phyloP scores from a whole-genome alignment of 805 yeast species.

The Metschnikowia henanensis region DNA sequence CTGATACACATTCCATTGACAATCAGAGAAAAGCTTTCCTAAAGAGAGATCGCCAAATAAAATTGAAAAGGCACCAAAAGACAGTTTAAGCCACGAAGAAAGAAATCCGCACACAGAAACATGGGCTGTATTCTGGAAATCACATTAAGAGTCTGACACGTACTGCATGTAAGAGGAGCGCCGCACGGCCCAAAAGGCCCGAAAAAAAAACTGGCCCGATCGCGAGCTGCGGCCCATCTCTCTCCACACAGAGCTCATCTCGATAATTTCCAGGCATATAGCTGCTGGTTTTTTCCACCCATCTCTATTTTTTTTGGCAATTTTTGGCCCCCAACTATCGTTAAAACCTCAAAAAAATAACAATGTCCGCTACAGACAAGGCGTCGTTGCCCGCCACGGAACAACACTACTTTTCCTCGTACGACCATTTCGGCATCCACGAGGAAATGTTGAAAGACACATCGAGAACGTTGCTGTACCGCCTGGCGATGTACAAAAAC shows the following conservation, averaged over 20 bases:
- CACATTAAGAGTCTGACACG: not conserved
- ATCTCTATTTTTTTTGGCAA: not conserved
- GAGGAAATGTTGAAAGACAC: conserved; percentile 98
- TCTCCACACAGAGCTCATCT: not conserved
- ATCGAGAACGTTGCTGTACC: conserved; percentile 86
- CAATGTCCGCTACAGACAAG: conserved; percentile 65
- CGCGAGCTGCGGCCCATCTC: not conserved
- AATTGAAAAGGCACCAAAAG: too few relatives aligned
- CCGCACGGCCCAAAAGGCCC: too few relatives aligned
- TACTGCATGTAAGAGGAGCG: not conserved
- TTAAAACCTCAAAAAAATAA: not conserved
- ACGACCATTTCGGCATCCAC: conserved; percentile 96
- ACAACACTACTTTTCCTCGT: conserved; percentile 93
- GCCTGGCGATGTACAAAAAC: conserved; percentile 91
- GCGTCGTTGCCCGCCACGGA: conserved; percentile 65
- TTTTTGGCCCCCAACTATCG: not conserved
- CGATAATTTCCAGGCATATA: not conserved
- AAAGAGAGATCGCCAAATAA: too few relatives aligned
- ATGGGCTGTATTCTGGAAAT: too few relatives aligned
- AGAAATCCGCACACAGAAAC: too few relatives aligned
- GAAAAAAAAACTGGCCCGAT: not conserved
- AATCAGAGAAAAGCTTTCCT: too few relatives aligned
- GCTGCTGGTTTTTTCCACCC: not conserved
- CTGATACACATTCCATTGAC: too few relatives aligned
- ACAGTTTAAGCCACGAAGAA: too few relatives aligned